Percentiles rank a stretch among this genome's conserved stretches.
phyloP scores from a whole-genome alignment of 2,329 filamentous ascomycete species.

The Aspergillus texensis region DNA sequence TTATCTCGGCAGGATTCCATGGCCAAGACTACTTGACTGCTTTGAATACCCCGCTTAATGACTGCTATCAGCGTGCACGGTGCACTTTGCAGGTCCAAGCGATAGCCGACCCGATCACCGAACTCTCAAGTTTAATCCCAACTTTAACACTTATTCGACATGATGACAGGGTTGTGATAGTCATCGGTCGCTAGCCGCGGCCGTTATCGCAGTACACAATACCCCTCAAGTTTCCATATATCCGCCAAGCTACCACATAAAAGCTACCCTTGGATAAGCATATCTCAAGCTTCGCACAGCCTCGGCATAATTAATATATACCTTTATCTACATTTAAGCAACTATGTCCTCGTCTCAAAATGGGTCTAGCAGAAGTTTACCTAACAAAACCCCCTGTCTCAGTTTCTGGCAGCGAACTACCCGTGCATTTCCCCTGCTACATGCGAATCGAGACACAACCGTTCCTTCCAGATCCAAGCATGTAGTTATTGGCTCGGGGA shows the following conservation, averaged over 20 bases:
- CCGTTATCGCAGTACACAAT: background rate
- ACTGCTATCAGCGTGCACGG: background rate
- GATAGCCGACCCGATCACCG: background rate
- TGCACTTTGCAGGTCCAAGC: background rate
- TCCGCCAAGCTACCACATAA: background rate
- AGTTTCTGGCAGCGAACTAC: background rate
- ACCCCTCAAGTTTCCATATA: background rate
- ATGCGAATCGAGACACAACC: background rate
- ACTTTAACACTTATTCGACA: background rate
- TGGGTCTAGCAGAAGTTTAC: background rate
- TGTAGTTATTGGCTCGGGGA: background rate
- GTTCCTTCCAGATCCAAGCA: background rate
- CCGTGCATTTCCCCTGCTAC: background rate
- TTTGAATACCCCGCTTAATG: background rate
- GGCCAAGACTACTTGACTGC: background rate
- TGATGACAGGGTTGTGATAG: background rate
- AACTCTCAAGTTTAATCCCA: background rate
- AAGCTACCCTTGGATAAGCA: background rate
- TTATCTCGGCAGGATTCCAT: background rate
- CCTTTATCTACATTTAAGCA: background rate
- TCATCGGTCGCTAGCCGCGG: background rate
- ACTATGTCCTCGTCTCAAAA: background rate
- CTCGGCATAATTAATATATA: background rate
- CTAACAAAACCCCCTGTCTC: background rate
- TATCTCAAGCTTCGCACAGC: background rate